phyloP scores from a whole-genome alignment of 345 rosid genomes.

The Zanthoxylum bungeanum region DNA sequence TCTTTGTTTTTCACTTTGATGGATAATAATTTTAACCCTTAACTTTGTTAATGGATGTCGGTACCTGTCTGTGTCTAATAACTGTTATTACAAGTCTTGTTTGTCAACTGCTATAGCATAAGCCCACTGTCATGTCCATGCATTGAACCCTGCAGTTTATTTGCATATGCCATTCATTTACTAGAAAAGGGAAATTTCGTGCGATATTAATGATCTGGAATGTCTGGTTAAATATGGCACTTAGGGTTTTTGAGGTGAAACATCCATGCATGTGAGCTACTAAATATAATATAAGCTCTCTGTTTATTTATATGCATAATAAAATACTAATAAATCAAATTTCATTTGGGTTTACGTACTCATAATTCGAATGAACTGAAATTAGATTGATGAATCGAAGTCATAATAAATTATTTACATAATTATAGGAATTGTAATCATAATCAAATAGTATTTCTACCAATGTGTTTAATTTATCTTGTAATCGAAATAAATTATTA shows the following conservation, averaged over 20 bases:
- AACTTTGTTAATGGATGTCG: slow-evolving; percentile 4
- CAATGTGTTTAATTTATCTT: too few relatives aligned
- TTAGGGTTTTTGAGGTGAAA: not conserved
- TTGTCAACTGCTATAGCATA: slow-evolving; percentile 28
- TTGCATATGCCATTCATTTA: not conserved
- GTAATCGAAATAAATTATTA: too few relatives aligned
- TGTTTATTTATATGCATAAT: too few relatives aligned
- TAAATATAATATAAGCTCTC: too few relatives aligned
- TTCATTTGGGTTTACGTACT: too few relatives aligned
- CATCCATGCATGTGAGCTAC: not conserved
- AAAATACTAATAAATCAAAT: too few relatives aligned
- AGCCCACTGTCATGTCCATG: slow-evolving; percentile 9
- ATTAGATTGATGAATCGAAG: too few relatives aligned
- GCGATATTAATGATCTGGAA: not conserved
- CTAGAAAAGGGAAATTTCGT: not conserved
- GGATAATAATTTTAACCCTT: not conserved
- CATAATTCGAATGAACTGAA: too few relatives aligned
- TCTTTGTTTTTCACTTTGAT: slow-evolving; percentile 12
- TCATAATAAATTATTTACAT: too few relatives aligned
- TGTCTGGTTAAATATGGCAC: slow-evolving; percentile 4
- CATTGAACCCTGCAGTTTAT: not conserved
- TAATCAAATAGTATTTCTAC: too few relatives aligned
- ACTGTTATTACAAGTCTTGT: slow-evolving; percentile 20
- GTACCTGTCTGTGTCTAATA: slow-evolving; percentile 22
- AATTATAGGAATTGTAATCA: too few relatives aligned